A percentile compares a stretch with the other conserved stretches of the same genome.
Evolutionary conservation across 1,284 basidiomycete genomes (phyloP).

Genomic region (Naganishia sp.): DNA sequence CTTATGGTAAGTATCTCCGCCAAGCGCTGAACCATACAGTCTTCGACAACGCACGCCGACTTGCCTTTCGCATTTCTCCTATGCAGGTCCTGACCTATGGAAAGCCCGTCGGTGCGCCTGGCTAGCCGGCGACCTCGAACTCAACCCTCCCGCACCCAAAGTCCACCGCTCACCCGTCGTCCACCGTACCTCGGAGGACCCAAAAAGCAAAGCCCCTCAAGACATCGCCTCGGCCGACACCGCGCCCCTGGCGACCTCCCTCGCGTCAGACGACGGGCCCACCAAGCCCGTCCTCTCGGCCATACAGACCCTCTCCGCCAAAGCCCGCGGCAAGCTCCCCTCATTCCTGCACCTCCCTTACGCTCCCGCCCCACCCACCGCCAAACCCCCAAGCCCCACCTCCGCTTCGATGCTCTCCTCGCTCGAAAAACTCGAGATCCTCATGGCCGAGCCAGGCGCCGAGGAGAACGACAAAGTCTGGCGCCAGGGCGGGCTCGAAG

Average conservation of each 20-base stretch:
- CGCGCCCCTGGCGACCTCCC: not conserved
- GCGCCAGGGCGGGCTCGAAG: slow-evolving; percentile 43
- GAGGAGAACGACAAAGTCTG: slow-evolving; percentile 44
- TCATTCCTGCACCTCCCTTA: slow-evolving; percentile 32
- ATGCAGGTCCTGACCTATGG: slow-evolving; percentile 23
- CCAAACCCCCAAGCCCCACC: not conserved
- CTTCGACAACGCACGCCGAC: not conserved
- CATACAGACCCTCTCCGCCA: slow-evolving; percentile 15
- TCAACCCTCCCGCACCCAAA: slow-evolving; percentile 21
- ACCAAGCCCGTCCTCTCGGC: slow-evolving; percentile 3
- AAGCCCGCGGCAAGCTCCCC: slow-evolving; percentile 31
- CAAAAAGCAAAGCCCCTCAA: not conserved
- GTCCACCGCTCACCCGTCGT: not conserved
- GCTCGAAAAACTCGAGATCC: slow-evolving; percentile 38
- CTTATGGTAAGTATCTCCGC: slow-evolving; percentile 13
- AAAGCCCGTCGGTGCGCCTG: slow-evolving; percentile 14
- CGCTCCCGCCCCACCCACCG: slow-evolving; percentile 25
- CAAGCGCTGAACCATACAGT: not conserved
- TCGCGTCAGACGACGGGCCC: not conserved
- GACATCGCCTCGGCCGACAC: not conserved
- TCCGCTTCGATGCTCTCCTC: not conserved
- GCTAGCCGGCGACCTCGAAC: slow-evolving; percentile 16
- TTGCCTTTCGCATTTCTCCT: not conserved
- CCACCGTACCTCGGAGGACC: not conserved
- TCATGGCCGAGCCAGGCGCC: slow-evolving; percentile 42